These are phyloP conservation scores for Lathyrus tuberosus DNA, from an alignment of 306 rosid species.

Conservation along the genomic window DNA sequence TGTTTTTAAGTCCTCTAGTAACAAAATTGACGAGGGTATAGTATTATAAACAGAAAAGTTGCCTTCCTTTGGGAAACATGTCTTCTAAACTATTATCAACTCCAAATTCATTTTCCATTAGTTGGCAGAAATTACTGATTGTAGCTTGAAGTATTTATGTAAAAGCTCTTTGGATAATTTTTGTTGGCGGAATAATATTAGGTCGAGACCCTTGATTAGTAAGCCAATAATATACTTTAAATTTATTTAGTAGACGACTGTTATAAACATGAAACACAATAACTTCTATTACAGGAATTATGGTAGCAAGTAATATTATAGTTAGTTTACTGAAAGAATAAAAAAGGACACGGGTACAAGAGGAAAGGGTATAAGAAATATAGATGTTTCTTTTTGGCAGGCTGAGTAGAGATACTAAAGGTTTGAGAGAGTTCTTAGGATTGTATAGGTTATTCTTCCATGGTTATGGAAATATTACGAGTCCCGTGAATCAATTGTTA, in stretches of 20 bases:
- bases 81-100: conserved; percentile 18
- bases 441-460: not conserved
- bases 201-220: not conserved
- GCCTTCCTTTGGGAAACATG: conserved; percentile 3
- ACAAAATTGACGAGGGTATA: not conserved
- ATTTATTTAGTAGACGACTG: too few species aligned
- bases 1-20: conserved; percentile 10
- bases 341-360: too few species aligned
- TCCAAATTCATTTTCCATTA: conserved; percentile 15
- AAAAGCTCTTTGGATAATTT: conserved; percentile 17
- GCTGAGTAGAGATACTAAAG: not conserved
- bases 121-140: conserved; percentile 13
- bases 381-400: too few species aligned
- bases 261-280: too few species aligned
- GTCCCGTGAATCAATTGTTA: not conserved
- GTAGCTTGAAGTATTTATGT: conserved; percentile 14
- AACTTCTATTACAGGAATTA: too few species aligned
- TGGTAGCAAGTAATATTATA: too few species aligned
- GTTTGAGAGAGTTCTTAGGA: not conserved
- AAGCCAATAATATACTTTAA: too few species aligned
- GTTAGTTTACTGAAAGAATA: too few species aligned
- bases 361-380: too few species aligned
- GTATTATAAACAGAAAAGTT: conserved; percentile 10
- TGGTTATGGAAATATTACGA: not conserved
- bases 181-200: not conserved